phyloP scores from a whole-genome alignment of 2,329 filamentous ascomycete species.

The Ascochyta viciae-villosae region DNA sequence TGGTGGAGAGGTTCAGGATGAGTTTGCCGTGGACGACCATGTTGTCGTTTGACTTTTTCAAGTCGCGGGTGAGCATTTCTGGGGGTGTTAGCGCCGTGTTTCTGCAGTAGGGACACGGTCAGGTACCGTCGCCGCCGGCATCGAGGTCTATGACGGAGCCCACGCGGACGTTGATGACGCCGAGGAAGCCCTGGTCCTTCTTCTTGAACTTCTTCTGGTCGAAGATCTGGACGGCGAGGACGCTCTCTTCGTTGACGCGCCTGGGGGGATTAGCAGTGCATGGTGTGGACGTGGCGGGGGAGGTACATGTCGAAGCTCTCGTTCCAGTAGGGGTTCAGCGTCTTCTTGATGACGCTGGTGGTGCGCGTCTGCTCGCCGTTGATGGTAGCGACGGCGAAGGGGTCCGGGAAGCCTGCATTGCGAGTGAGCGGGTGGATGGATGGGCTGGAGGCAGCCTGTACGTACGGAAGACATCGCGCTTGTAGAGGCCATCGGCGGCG shows the following conservation, averaged over 20 bases:
- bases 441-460: conserved; percentile 30
- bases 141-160: conserved; percentile 93
- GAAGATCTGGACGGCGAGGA: conserved; percentile 97
- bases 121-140: conserved; percentile 85
- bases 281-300: conserved; percentile 9
- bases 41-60: conserved; percentile 98
- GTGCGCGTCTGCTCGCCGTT: conserved; percentile 98
- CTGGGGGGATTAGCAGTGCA: conserved; percentile 59
- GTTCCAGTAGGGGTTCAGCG: conserved; percentile 99
- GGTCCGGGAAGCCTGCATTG: conserved; percentile 86
- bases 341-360: conserved; percentile 96
- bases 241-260: conserved; percentile 91
- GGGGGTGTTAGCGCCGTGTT: conserved; percentile 1
- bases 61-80: conserved; percentile 97
- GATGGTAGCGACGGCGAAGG: conserved; percentile 95
- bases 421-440: conserved; percentile 36
- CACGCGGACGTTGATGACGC: conserved; percentile 95
- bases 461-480: conserved; percentile 98
- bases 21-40: conserved; percentile 97
- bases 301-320: conserved; percentile 97
- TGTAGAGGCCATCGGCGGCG: conserved; percentile 97
- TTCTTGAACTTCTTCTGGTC: conserved; percentile 99
- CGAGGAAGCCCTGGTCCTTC: conserved; percentile 98
- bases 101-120: neutral
- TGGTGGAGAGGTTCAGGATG: conserved; percentile 94